Conservation (phyloP, 768 basidiomycete genomes). For the Hortiboletus flavorubellus region DNA sequence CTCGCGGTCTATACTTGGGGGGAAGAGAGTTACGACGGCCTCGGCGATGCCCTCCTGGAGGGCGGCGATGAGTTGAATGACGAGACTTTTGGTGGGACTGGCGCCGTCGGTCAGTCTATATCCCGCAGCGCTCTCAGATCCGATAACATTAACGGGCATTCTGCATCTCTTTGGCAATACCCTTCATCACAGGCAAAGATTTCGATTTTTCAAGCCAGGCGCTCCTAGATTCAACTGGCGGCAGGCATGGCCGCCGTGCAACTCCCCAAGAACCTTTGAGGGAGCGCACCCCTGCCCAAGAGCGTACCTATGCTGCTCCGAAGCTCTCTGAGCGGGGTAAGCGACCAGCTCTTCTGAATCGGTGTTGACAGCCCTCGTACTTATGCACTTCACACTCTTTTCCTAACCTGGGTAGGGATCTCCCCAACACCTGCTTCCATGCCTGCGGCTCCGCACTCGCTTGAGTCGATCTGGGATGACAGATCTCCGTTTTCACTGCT, state of each 20-base stretch:
- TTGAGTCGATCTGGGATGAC: conserved; percentile 82
- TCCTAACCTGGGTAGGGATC: conserved; percentile 17
- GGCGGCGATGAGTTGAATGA: conserved; percentile 93
- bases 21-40: conserved; percentile 84
- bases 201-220: conserved; percentile 75
- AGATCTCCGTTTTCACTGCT: conserved; percentile 72
- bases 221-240: conserved; percentile 25
- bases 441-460: conserved; percentile 37
- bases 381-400: conserved; percentile 15
- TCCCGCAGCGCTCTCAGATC: conserved; percentile 8
- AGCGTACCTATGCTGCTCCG: conserved; percentile 14
- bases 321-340: conserved; percentile 30
- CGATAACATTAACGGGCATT: conserved; percentile 7
- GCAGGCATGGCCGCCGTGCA: conserved; percentile 15
- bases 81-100: conserved; percentile 86
- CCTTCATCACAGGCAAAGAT: conserved; percentile 64
- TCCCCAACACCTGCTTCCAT: conserved; percentile 36
- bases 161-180: not conserved
- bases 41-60: conserved; percentile 85
- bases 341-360: conserved; percentile 11
- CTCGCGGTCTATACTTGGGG: conserved; percentile 93
- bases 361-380: not conserved
- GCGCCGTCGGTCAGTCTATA: conserved; percentile 62
- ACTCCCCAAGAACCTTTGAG: conserved; percentile 23
- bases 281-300: conserved; percentile 29